Evolutionary conservation across 345 rosid genomes (phyloP).

Genomic region (Pseudoturritis turrita): DNA sequence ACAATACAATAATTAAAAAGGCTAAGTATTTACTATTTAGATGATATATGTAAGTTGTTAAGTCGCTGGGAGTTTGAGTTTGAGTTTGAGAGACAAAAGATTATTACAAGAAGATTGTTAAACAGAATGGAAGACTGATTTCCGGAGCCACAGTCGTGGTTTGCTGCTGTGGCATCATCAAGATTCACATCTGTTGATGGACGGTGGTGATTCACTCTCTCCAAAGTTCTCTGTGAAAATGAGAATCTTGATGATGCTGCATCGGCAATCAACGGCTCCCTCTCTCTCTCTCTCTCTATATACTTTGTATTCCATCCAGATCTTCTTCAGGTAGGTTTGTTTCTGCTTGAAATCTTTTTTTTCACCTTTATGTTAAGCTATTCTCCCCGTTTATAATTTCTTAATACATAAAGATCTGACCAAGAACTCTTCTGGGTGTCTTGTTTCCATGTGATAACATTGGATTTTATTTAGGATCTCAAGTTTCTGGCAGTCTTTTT

Average conservation of each 20-base stretch:
- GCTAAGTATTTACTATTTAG: background rate
- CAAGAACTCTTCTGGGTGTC: background rate
- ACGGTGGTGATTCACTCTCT: conserved; percentile 22
- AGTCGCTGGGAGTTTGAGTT: background rate
- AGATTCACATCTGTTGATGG: conserved; percentile 78
- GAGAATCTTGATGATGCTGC: conserved; percentile 99
- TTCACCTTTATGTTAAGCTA: background rate
- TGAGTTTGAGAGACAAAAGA: background rate
- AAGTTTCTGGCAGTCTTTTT: background rate
- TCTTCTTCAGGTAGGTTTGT: conserved; percentile 23
- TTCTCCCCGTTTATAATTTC: background rate
- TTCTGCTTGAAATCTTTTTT: background rate
- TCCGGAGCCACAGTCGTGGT: conserved; percentile 49
- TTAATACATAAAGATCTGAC: conserved; percentile 1
- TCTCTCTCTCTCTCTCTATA: background rate
- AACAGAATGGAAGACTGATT: background rate
- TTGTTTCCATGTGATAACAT: conserved; percentile 12
- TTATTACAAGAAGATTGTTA: background rate
- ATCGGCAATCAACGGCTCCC: conserved; percentile 44
- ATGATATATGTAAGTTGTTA: background rate
- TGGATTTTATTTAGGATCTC: background rate
- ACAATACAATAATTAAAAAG: background rate
- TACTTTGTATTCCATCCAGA: conserved; percentile 2
- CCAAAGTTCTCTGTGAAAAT: conserved; percentile 30
- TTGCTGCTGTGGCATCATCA: conserved; percentile 87